Evolutionary conservation across 2,329 filamentous ascomycete species (phyloP).

Genomic region (Diaporthe citri): DNA sequence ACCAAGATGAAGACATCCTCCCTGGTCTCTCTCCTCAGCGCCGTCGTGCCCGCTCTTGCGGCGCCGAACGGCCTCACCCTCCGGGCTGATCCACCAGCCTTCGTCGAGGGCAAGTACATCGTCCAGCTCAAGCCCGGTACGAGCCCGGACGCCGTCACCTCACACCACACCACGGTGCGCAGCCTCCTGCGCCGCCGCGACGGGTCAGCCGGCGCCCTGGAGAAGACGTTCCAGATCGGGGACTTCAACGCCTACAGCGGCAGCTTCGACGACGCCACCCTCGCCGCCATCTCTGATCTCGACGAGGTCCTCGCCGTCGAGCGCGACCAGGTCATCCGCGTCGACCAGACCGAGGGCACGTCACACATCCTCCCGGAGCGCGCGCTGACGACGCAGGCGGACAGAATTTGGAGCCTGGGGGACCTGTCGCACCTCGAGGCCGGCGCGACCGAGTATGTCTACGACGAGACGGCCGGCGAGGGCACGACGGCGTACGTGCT

Average conservation of each 20-base stretch:
- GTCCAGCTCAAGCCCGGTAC: constrained; percentile 18
- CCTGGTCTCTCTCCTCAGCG: background rate
- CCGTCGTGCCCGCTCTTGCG: constrained; percentile 6
- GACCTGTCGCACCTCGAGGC: constrained; percentile 44
- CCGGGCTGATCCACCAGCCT: background rate
- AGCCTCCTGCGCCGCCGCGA: constrained; percentile 21
- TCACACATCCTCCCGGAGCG: background rate
- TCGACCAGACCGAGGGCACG: background rate
- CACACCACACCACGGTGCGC: constrained; percentile 15
- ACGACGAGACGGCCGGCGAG: constrained; percentile 44
- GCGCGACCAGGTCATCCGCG: constrained; percentile 11
- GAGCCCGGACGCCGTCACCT: background rate
- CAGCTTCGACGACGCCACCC: constrained; percentile 18
- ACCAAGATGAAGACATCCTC: constrained; percentile 15
- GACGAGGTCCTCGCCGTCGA: constrained; percentile 20
- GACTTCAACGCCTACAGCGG: constrained; percentile 28
- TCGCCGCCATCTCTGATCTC: constrained; percentile 3
- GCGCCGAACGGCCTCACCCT: background rate
- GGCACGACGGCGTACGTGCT: constrained; percentile 56
- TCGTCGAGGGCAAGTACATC: constrained; percentile 14
- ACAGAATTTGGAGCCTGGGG: constrained; percentile 46
- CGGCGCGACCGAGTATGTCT: constrained; percentile 42
- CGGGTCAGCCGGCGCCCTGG: background rate
- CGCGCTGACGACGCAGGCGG: constrained; percentile 31
- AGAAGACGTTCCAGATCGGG: constrained; percentile 13